Evolutionary conservation across 2,329 filamentous ascomycete genomes (phyloP), one percentile per base, ranked within the genome.

Genomic region (Fusarium longipes): DNA sequence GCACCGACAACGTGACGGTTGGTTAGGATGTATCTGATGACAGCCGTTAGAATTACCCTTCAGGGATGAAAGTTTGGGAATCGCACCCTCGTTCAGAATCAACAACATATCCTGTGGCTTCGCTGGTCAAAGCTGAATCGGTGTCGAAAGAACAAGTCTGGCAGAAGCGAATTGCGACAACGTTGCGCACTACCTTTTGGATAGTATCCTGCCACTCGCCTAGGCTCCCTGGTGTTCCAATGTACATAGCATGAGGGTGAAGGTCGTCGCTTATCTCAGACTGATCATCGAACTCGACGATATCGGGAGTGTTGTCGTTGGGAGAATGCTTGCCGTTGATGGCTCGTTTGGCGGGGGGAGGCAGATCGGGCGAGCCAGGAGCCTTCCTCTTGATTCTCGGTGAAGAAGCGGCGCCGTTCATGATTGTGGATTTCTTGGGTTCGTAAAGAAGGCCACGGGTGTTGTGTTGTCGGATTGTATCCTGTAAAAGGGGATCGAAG

Each of bases 121-220:
- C 96, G 74, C 93, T 97, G 18, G 93, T 93, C 78, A 97, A 86
- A 8, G 96, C 96, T 27, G 93, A 84, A 73, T 99, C 96, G n/a
- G 96, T 98, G 78, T 99, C 96, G 78, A 99, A 99, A 24, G 95
- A 94, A 78, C 93, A 97, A 0, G 96, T 97, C 84, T 97, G 93
- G 78, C 95, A 98, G 82, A 99, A 99, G 70, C 97, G 92, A 74
- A 99, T 98, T n/a, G 95, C 97, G 48, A 99, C 96, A 18, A 98
- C 96, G 72, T 94, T 97, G 77, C 91, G 90, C 53, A 99, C 94
- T 5, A 99, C 96, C 64, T 89, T 91, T 79, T 97, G 94, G 63
- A 98, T 97, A 1, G 94, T 97, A 49, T 90, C 91, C 80, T 98
- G 95, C 96, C 96, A 99, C 81, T 97, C 94, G 35, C 78, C 78